Evolutionary conservation across 805 yeast genomes (phyloP), one percentile per base, ranked within the genome.

Genomic region (Clavispora carvajalis): DNA sequence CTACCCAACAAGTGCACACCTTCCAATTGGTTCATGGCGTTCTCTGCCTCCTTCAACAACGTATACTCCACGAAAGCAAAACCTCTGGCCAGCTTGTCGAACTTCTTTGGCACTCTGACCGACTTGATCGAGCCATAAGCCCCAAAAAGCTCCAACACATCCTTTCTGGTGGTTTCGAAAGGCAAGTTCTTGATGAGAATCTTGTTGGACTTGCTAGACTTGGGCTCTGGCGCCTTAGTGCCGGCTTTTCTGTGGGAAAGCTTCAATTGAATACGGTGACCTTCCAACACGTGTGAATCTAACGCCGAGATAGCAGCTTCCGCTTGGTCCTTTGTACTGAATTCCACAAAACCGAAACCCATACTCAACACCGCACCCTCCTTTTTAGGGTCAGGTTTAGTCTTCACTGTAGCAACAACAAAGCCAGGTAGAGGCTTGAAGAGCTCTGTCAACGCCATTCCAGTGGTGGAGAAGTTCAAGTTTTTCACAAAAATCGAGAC

Each of bases 291-390:
- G 39, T 79, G 73, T 3, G 87, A 95, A 60, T 90, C 86, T 68
- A 88, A 65, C 0, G 82, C 73, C 24, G 71, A 60, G 36, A 88
- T 78, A 6, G 96, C 98, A 10, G 75, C 71, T 30, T 77, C 71
- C 0, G 99, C 99, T 54, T 84, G 80, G 29, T 80, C 86, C 49
- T 77, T 78, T 1, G 90, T 77, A 51, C 70, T 78, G 63, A 88
- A 93, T 63, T 93, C 99, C 11, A 79, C 96, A 65, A 93, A 93
- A 1, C 99, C 99, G 56, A 89, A 93, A 16, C 99, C 99, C 99
- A 93, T 93, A 53, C 96, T 88, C 44, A 80, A 73, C n/a, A 71
- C 65, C 42, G 76, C 76, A 9, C 81, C 83, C 2, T 75, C 57
- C 45, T 78, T 75, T 62, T 80, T 86, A 26, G 95, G 78, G 64